Base-by-base conservation (phyloP, 306 rosid species). In the Cucurbita argyrosperma region DNA sequence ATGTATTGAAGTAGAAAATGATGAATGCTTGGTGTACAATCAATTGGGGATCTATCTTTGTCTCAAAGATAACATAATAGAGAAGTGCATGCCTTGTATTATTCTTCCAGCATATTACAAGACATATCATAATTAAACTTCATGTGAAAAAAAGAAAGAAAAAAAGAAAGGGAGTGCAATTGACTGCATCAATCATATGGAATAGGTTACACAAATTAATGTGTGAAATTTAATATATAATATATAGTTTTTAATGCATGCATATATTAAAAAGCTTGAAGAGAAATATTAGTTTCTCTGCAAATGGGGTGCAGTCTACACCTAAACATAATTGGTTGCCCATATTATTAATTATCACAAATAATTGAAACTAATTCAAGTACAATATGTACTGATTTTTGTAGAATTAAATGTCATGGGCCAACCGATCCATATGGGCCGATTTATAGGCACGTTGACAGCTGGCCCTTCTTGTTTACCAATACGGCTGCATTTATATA, bases 61-160 rank as follows among this genome's bases (percentile, higher is more conserved):
- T 23, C 73, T 47, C 53, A 26, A 68, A 68, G 73, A 13, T 68
- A 68, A 68, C 40, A 68, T 23, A 13, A 68, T 47, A 68, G 57
- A 68, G 56, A 68, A 67, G 13, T 47, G 73, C 73, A 68, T 68
- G 73, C 73, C 37, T 5, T 66, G 39, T 66, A 47, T 8, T 65
- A 65, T 42, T 65, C 15, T 42, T 10, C 7, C 1, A 46, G 12
- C 11, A 67, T 21, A 67, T 67, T 40, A 67, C 7, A 47, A 23
- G 14, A 16, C 56, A 47, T 13, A 46, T 67, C 73, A 68, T 47
- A 46, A 68, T 68, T 46, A 40, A 4, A 18, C 15, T 30, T 59
- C 8, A 12, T 50, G 5, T 14, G 15, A 5, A 5, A 50, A 50
- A 1, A 13, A 50, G 1, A 50, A 50, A 1, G 7, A 50, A 50